Evolutionary conservation across 305 asterid species (phyloP).

Genomic region (Fraxinus ornus): DNA sequence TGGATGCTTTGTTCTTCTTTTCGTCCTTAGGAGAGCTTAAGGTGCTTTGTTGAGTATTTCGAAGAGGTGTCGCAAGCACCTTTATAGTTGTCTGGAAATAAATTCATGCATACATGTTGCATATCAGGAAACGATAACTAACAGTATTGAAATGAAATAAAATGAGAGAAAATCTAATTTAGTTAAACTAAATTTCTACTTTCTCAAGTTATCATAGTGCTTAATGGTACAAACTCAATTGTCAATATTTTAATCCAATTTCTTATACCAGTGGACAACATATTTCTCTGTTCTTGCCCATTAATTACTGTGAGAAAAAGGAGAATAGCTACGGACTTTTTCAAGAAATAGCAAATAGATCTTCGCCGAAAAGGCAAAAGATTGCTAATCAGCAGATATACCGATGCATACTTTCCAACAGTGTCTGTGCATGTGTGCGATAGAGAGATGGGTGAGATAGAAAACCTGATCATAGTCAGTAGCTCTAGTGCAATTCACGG

Average conservation of each 20-base stretch:
- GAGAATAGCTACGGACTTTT: neutral
- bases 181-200: neutral
- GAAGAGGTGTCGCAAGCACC: conserved; percentile 75
- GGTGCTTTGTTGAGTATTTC: conserved; percentile 38
- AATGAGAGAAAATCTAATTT: neutral
- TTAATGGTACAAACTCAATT: neutral
- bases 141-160: neutral
- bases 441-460: conserved; percentile 1
- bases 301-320: neutral
- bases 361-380: neutral
- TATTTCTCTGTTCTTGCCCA: neutral
- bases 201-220: neutral
- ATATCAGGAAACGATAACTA: conserved; percentile 13
- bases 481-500: conserved; percentile 41
- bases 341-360: neutral
- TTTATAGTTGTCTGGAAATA: conserved; percentile 58
- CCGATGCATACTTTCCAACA: neutral
- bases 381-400: neutral
- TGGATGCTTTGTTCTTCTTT: conserved; percentile 36
- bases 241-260: neutral
- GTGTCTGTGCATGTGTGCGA: neutral
- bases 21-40: conserved; percentile 41
- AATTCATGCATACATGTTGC: neutral
- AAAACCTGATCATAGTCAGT: conserved; percentile 62
- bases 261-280: neutral